Evolutionary conservation across 2,329 filamentous ascomycete species (phyloP), one percentile per base, ranked within the genome.

Genomic region (Sporothrix sp.): DNA sequence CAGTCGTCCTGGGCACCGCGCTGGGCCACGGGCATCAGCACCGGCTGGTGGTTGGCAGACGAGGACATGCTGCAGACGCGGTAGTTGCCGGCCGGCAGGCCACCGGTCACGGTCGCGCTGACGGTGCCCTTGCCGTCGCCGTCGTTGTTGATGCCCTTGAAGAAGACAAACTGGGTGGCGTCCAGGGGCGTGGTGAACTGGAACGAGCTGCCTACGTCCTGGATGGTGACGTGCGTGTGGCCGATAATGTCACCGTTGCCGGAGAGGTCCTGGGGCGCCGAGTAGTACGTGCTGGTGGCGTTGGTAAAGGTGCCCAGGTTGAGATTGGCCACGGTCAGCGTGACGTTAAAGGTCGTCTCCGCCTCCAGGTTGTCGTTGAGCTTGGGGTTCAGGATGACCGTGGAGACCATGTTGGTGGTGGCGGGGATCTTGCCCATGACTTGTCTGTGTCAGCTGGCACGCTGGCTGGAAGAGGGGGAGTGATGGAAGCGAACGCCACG

Each of bases 1-100:
- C 80, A 84, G 61, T 84, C 80, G 58, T 84, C 81, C 62, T 83
- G 79, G 40, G 76, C 71, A 65, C 81, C 81, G 63, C 81, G 76
- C 66, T 83, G 80, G 50, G 81, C 80, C 48, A 84, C 74, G 47
- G 79, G 78, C 79, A 82, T 82, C 50, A 81, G 61, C 9, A 82
- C 77, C 51, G 78, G 78, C 67, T 83, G 79, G 61, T 84, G 81
- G 69, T 84, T 84, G 58, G 77, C 68, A n/a, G 81, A 67, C 54
- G 73, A 66, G 25, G 73, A 71, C 75, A 84, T 81, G 59, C 75
- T 78, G 71, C 81, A 84, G 54, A 81, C 66, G 58, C 81, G 78
- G 67, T 83, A 84, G 68, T 76, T 79, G 32, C 80, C 79, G 3
- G 71, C 68, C 3, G 78, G 77, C 3, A 84, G 74, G 59, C 79